These are phyloP conservation scores for Areca catechu DNA, from an alignment of 176 grass and related monocot genomes.

Conservation along the genomic window DNA sequence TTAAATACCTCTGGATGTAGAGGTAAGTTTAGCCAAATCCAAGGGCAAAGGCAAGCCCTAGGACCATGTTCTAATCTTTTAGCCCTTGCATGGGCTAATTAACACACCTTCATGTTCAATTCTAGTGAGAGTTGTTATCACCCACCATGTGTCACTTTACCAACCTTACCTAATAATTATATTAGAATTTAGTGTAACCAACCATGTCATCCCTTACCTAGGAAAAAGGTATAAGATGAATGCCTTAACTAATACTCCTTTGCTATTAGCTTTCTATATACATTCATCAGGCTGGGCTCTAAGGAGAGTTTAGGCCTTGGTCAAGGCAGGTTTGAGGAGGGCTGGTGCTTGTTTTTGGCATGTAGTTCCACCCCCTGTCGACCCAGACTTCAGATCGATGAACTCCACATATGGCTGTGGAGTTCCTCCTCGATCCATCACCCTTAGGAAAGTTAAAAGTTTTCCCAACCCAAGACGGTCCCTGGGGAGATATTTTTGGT, in stretches of 20 bases:
- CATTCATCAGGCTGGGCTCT: conserved; percentile 1
- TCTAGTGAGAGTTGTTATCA: no score
- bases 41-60: no score
- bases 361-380: neutral
- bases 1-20: no score
- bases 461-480: neutral
- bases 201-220: conserved; percentile 3
- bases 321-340: neutral
- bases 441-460: neutral
- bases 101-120: no score
- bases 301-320: neutral
- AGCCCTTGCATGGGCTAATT: no score
- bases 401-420: neutral
- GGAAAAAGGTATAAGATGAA: conserved; percentile 12
- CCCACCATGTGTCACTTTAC: no score
- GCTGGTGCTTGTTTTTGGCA: conserved; percentile 11
- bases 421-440: neutral
- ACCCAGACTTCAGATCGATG: neutral
- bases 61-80: no score
- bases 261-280: neutral
- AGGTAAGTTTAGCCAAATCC: no score
- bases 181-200: neutral
- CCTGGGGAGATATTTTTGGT: conserved; percentile 13
- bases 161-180: neutral
- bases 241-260: neutral